Percentiles rank a stretch among this genome's conserved stretches.
phyloP scores from a whole-genome alignment of 768 basidiomycete species.

The Leccinellum luteum region DNA sequence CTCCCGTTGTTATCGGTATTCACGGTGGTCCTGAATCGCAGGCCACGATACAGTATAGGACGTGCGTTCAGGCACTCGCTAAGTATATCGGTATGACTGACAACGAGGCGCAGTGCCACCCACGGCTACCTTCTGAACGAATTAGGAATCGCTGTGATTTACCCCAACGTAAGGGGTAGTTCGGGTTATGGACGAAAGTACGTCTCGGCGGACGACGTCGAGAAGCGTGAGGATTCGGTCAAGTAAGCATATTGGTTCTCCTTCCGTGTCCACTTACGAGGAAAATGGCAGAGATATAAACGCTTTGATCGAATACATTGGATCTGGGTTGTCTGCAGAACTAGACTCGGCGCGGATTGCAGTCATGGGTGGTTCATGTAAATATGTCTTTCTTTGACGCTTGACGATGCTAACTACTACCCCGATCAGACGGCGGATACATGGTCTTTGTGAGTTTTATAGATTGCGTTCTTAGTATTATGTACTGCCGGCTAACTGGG shows the following conservation, averaged over 20 bases:
- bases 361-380: constrained; percentile 43
- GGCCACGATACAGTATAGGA: constrained; percentile 33
- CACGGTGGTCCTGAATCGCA: constrained; percentile 42
- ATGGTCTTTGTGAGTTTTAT: constrained; percentile 37
- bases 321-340: constrained; percentile 31
- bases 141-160: constrained; percentile 38
- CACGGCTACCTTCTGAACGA: constrained; percentile 44
- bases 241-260: constrained; percentile 28
- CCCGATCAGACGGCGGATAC: constrained; percentile 36
- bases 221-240: constrained; percentile 43
- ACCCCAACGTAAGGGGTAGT: constrained; percentile 44
- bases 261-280: neutral
- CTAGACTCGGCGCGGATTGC: constrained; percentile 38
- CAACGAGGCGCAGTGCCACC: constrained; percentile 22
- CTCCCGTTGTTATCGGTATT: constrained; percentile 36
- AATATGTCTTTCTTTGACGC: constrained; percentile 1
- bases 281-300: constrained; percentile 34
- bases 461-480: neutral
- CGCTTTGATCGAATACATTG: constrained; percentile 36
- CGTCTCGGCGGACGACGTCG: constrained; percentile 39
- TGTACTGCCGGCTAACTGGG: constrained; percentile 1
- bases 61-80: constrained; percentile 22
- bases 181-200: constrained; percentile 41
- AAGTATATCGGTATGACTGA: neutral
- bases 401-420: neutral